Evolutionary conservation across 139 green algal species (phyloP), one percentile per base, ranked within the genome.

Genomic region (Closterium sp.): DNA sequence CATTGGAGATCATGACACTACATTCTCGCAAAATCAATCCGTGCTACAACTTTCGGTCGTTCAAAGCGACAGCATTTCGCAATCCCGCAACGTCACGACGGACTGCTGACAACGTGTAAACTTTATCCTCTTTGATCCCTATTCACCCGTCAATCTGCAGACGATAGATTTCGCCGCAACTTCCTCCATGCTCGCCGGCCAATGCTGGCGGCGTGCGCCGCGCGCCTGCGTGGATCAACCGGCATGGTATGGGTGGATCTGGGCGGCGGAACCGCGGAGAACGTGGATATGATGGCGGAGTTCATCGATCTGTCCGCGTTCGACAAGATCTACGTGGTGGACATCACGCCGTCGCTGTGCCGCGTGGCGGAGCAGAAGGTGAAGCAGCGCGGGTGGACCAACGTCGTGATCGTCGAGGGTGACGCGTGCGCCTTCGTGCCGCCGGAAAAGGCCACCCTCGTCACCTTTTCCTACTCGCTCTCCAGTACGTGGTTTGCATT

Each of bases 391-490:
- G 96, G 96, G 17, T 99, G 98, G 98, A 96, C 95, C 42, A 99
- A 99, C 88, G 98, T 99, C 92, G 92, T 97, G 30, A 97, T 99
- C 1, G 92, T 99, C 0, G 97, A 99, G 94, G 97, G 92, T 0
- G 98, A 99, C 92, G 98, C 97, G 6, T 99, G 97, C 96, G 95
- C 92, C 31, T 99, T 98, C 90, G 32, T 62, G n/a, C 94, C 97
- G 9, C 94, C 96, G 79, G 91, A 91, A 30, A 95, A 94, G 70
- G 98, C 97, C 6, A 96, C 95, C 19, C 94, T 99, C n/a, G 95
- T 99, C 92, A 99, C 98, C 89, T 99, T 99, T 96, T 98, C 97
- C 89, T 99, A 99, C 96, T 99, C 97, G 0, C 96, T 99, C 24
- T 98, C 97, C 27, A 99, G 92, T 94, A 62, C 79, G 92, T 94